A percentile compares a stretch with the other conserved stretches of the same genome.
Evolutionary conservation across 2,329 filamentous ascomycete genomes (phyloP).

Genomic region (Fonsecaea monophora): DNA sequence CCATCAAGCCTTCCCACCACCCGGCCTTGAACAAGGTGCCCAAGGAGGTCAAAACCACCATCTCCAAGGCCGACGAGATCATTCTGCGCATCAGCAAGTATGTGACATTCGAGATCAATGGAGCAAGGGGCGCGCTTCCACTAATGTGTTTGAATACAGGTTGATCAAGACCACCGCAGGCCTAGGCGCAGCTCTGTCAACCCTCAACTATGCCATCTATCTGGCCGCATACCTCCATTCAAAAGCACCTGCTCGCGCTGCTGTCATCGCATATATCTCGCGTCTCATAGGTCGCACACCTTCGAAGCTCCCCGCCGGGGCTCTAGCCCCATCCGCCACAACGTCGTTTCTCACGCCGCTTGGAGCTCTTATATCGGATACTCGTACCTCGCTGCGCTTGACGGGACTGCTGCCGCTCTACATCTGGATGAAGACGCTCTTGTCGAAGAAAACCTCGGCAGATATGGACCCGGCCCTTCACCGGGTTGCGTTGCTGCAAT

Average conservation of each 20-base stretch:
- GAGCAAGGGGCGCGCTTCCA: background rate
- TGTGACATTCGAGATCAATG: background rate
- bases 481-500: slow-evolving; percentile 69
- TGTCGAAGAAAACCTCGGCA: slow-evolving; percentile 41
- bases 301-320: slow-evolving; percentile 28
- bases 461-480: slow-evolving; percentile 54
- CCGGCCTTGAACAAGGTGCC: slow-evolving; percentile 32
- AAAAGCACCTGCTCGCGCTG: slow-evolving; percentile 50
- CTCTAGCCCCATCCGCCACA: slow-evolving; percentile 58
- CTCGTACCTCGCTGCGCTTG: slow-evolving; percentile 62
- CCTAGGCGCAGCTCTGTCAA: slow-evolving; percentile 72
- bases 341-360: slow-evolving; percentile 53
- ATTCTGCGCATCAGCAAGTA: slow-evolving; percentile 37
- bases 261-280: slow-evolving; percentile 34
- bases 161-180: slow-evolving; percentile 72
- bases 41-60: slow-evolving; percentile 29
- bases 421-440: slow-evolving; percentile 73
- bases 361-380: slow-evolving; percentile 60
- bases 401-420: slow-evolving; percentile 75
- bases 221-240: slow-evolving; percentile 65
- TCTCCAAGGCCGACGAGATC: slow-evolving; percentile 34
- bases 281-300: slow-evolving; percentile 36
- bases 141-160: slow-evolving; percentile 45
- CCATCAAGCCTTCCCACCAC: slow-evolving; percentile 28
- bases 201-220: slow-evolving; percentile 71